Evolutionary conservation across 129 eudicot genomes (phyloP).

Genomic region (Scalesia atractyloides): DNA sequence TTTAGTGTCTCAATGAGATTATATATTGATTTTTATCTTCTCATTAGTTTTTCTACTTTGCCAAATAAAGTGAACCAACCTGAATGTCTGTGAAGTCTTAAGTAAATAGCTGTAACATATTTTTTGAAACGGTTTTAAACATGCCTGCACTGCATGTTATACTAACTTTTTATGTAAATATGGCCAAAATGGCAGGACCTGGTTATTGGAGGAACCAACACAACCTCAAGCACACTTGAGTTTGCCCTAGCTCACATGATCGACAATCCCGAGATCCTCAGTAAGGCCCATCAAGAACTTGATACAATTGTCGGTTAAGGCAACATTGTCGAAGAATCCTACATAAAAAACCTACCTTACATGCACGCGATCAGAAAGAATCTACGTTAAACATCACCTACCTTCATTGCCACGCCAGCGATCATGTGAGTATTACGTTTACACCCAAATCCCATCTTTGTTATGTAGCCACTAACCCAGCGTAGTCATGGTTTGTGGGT

Average conservation of each 20-base stretch:
- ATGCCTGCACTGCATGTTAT: no score
- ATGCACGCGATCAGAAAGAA: conserved; percentile 58
- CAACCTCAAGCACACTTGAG: conserved; percentile 54
- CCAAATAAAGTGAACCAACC: no score
- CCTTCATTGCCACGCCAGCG: no score
- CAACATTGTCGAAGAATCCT: conserved; percentile 50
- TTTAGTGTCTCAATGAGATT: no score
- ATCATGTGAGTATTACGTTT: conserved; percentile 46
- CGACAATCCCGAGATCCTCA: conserved; percentile 44
- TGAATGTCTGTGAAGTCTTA: no score
- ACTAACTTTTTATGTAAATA: neutral
- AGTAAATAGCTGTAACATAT: no score
- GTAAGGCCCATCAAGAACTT: conserved; percentile 53
- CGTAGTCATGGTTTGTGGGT: conserved; percentile 41
- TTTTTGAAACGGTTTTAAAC: no score
- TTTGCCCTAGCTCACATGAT: conserved; percentile 63
- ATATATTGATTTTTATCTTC: no score
- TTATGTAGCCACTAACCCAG: conserved; percentile 65
- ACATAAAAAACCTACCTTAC: conserved; percentile 49
- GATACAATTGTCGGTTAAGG: conserved; percentile 48
- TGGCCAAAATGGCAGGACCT: conserved; percentile 43
- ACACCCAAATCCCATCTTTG: conserved; percentile 59
- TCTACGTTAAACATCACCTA: no score
- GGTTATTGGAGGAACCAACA: conserved; percentile 67
- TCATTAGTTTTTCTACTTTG: no score